phyloP scores from a whole-genome alignment of 768 basidiomycete species.

The Pleurotus sapidus region DNA sequence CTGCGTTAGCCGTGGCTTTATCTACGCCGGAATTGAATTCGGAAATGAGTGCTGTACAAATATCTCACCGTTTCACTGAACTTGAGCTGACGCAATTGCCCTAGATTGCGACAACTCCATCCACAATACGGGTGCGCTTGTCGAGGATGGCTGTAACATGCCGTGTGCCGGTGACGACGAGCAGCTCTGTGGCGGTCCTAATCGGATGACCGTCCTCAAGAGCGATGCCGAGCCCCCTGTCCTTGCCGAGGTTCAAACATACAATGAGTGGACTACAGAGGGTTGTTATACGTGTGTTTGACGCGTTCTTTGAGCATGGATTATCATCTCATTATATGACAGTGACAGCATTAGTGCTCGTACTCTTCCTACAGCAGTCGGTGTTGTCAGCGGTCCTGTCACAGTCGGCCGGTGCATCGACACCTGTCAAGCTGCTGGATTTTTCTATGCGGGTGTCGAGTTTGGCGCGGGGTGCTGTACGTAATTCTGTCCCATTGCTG shows the following conservation, averaged over 20 bases:
- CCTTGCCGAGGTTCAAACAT: background rate
- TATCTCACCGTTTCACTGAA: background rate
- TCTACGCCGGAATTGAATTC: constrained; percentile 7
- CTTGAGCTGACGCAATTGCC: background rate
- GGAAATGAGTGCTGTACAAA: constrained; percentile 6
- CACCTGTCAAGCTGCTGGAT: constrained; percentile 13
- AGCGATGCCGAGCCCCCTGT: constrained; percentile 1
- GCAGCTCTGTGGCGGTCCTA: constrained; percentile 13
- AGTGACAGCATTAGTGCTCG: constrained; percentile 12
- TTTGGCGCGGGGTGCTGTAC: constrained; percentile 16
- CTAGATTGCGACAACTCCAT: constrained; percentile 5
- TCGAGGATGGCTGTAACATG: constrained; percentile 13
- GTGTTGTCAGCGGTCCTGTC: constrained; percentile 6
- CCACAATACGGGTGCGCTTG: background rate
- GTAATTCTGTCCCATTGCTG: background rate
- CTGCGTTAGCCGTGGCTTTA: background rate
- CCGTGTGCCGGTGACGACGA: constrained; percentile 13
- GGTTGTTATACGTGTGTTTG: constrained; percentile 14
- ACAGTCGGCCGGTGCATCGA: constrained; percentile 12
- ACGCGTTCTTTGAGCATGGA: background rate
- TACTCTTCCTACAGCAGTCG: constrained; percentile 4
- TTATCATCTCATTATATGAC: background rate
- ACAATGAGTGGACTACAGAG: constrained; percentile 2
- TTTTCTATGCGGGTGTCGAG: constrained; percentile 12
- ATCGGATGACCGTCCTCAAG: constrained; percentile 5